Base-by-base conservation (phyloP, 2,329 filamentous ascomycete species). In the Exophiala xenobiotica region DNA sequence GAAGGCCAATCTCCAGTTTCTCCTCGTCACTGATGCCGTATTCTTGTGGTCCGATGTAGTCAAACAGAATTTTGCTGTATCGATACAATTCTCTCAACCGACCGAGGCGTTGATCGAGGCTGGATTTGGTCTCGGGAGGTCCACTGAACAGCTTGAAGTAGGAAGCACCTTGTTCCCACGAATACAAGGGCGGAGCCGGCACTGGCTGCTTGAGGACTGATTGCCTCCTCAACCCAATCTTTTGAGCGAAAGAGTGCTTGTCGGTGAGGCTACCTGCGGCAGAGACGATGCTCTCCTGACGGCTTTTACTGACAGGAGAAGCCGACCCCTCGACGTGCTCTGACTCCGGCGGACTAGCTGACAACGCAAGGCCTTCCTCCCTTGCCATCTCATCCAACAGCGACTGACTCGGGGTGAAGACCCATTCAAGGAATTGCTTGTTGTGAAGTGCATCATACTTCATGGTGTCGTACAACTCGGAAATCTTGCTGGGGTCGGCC, bases 381-480 rank as follows among this genome's bases (percentile, higher is more conserved):
- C 59, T 60, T 2, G 51, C 53, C 41, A 63, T 52, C 39, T 61
- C 61, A 26, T 63, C 61, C 18, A 63, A 43, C 12, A 63, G 78
- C 79, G 63, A 83, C 85, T 26, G 88, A 85, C 58, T 60, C 1
- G 93, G 93, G 12, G 90, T 95, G 63, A 99, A 99, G 0, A 96
- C 87, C 89, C 93, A 97, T 69, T 99, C 93, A 3, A 99, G 75
- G 64, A 99, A 99, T 57, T 90, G 89, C 2, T 93, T 85, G 66
- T 99, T 99, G 71, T 99, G 95, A 11, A 99, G 78, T 1, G 93
- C 93, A 68, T 99, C 93, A 59, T 97, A 99, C 70, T 99, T 99
- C 93, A 99, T 97, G 16, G 92, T 97, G 69, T 99, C 93, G 68
- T 99, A 99, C 2, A 99, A 80, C 73, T 99, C 93, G 4, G 90